phyloP scores from a whole-genome alignment of 176 grass and related monocot genomes.

The Oropetium thomaeum region DNA sequence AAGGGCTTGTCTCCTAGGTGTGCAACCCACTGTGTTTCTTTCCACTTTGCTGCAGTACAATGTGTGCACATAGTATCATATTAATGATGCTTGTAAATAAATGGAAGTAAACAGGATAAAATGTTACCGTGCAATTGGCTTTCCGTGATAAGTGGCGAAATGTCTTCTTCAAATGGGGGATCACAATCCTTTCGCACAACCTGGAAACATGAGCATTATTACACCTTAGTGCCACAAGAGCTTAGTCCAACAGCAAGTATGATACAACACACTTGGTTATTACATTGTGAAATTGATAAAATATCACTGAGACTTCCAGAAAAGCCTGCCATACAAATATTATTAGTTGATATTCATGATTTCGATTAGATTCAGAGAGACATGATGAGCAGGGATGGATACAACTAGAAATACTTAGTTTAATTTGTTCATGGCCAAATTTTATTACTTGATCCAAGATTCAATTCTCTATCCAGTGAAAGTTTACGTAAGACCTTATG shows the following conservation, averaged over 20 bases:
- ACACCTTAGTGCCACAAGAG: background rate
- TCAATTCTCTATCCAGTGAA: too few species aligned
- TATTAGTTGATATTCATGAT: background rate
- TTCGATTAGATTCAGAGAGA: background rate
- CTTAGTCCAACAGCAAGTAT: background rate
- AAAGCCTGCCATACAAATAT: background rate
- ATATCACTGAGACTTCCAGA: background rate
- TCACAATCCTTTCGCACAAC: constrained; percentile 23
- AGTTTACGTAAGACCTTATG: too few species aligned
- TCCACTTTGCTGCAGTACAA: background rate
- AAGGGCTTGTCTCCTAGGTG: background rate
- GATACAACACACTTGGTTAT: background rate
- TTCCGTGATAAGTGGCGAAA: constrained; percentile 12
- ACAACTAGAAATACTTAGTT: too few species aligned
- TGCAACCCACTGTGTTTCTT: constrained; percentile 2
- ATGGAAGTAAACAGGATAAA: background rate
- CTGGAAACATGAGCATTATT: constrained; percentile 25
- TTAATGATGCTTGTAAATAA: background rate
- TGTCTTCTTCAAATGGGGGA: background rate
- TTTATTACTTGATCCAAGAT: too few species aligned
- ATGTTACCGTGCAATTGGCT: constrained; percentile 21
- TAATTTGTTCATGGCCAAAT: too few species aligned
- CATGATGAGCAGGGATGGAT: background rate
- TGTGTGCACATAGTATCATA: background rate
- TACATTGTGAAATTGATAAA: background rate